Percentiles rank a stretch among this genome's conserved stretches.
These are phyloP conservation scores for Cordyceps cicadae DNA, from an alignment of 2,329 filamentous ascomycete species.

Conservation along the genomic window DNA sequence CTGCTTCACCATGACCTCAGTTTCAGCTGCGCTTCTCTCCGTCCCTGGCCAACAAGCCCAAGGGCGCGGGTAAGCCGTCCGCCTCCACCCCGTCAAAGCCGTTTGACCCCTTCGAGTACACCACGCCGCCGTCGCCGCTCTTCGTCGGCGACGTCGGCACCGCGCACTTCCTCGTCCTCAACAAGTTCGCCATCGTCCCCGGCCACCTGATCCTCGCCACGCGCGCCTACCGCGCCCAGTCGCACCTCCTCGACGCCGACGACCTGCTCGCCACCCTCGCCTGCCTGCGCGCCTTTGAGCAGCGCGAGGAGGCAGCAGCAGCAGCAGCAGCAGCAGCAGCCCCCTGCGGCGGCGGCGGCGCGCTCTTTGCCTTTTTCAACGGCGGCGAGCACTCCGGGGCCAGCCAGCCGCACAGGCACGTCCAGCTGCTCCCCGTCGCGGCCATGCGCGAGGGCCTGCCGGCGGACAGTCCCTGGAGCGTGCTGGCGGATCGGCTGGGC, in stretches of 20 bases:
- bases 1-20: slow-evolving; percentile 27
- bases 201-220: slow-evolving; percentile 68
- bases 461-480: slow-evolving; percentile 31
- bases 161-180: slow-evolving; percentile 57
- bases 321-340: no score
- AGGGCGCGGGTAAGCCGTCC: slow-evolving; percentile 20
- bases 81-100: slow-evolving; percentile 28
- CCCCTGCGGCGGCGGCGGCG: slow-evolving; percentile 26
- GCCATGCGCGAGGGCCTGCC: slow-evolving; percentile 50
- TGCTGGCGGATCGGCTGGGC: slow-evolving; percentile 36
- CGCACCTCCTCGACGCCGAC: slow-evolving; percentile 48
- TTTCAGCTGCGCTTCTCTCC: slow-evolving; percentile 68
- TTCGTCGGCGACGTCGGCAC: slow-evolving; percentile 43
- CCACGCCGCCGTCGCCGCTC: slow-evolving; percentile 40
- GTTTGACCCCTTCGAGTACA: slow-evolving; percentile 59
- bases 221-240: slow-evolving; percentile 54
- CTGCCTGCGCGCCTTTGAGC: slow-evolving; percentile 50
- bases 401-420: slow-evolving; percentile 62
- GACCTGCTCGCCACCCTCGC: slow-evolving; percentile 55
- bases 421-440: slow-evolving; percentile 61
- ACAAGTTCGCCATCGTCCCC: slow-evolving; percentile 66
- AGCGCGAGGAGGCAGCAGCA: no score
- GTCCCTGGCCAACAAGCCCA: slow-evolving; percentile 59
- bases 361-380: slow-evolving; percentile 61
- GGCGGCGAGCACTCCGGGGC: slow-evolving; percentile 60